Percentiles rank a stretch among this genome's conserved stretches.
These are phyloP conservation scores for Penicillium sp. DNA, from an alignment of 2,329 filamentous ascomycete species.

Conservation along the genomic window DNA sequence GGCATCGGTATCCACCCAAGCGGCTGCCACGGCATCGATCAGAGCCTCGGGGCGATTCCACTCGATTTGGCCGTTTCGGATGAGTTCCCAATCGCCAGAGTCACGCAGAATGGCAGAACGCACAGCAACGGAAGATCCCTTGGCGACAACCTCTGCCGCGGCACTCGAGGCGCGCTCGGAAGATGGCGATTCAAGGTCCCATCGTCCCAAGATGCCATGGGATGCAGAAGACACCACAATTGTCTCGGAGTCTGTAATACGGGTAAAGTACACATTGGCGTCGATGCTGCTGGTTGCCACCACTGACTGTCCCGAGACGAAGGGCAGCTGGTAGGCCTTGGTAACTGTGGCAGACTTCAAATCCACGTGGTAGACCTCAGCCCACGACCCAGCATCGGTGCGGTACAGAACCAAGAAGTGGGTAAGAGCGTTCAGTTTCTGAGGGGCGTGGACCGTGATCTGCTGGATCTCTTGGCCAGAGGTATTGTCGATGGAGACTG, in stretches of 20 bases:
- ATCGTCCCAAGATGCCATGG: conserved; percentile 68
- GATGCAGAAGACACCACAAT: conserved; percentile 70
- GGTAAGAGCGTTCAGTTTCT: conserved; percentile 63
- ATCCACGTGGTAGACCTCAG: conserved; percentile 79
- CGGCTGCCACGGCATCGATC: conserved; percentile 70
- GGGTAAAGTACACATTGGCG: conserved; percentile 83
- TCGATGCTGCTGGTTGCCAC: conserved; percentile 74
- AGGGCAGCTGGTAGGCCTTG: conserved; percentile 77
- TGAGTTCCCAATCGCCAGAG: conserved; percentile 70
- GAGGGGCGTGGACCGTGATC: conserved; percentile 66
- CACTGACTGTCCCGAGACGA: conserved; percentile 62
- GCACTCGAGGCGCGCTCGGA: conserved; percentile 56
- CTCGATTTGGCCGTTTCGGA: conserved; percentile 72
- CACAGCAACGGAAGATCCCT: conserved; percentile 66
- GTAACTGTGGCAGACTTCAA: conserved; percentile 61
- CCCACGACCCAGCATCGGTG: conserved; percentile 66
- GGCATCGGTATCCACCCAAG: conserved; percentile 71
- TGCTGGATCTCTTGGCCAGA: conserved; percentile 48
- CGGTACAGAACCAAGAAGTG: conserved; percentile 83
- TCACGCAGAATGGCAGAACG: conserved; percentile 64
- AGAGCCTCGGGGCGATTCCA: conserved; percentile 83
- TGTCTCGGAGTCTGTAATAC: conserved; percentile 69
- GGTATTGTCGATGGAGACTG: conserved; percentile 38
- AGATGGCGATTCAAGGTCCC: conserved; percentile 54
- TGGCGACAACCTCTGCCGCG: conserved; percentile 76